Evolutionary conservation across 2,329 filamentous ascomycete genomes (phyloP), one percentile per base, ranked within the genome.

Genomic region (Diaporthe capsici): DNA sequence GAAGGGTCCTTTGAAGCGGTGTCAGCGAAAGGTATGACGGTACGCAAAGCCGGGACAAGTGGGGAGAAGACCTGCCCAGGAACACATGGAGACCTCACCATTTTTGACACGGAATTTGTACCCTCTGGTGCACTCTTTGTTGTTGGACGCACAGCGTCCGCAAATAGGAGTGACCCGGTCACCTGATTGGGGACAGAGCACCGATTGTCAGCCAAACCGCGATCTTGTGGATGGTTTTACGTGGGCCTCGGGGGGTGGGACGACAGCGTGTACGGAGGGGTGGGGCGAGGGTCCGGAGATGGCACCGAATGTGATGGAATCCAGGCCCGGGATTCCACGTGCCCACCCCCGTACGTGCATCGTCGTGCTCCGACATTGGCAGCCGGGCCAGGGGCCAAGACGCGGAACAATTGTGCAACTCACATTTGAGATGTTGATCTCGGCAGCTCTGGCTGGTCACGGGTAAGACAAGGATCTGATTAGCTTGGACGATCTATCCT

Each of bases 391-490:
- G 13, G 22, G 34, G 47, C 65, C 65, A 53, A 39, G 31, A 39
- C 65, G 34, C 47, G 65, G 65, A 28, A 68, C 47, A 37, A 73
- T n/a, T 55, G 65, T 51, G 53, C 12, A 44, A 79, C 85, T 80
- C 71, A 86, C 87, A 88, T 82, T 85, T 87, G 22, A 88, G 79
- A 78, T 88, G 87, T 78, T 87, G 85, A 75, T 87, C 84, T 77
- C 87, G 85, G 80, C 87, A 88, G 63, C 84, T 86, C 78, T 86
- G 83, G 79, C 86, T 88, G 79, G 74, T 73, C 55, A 53, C 22
- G 28, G 57, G 71, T 61, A 37, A 63, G 71, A 53, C 71, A 72
- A 58, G 71, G 71, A 61, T 72, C 31, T 55, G 49, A 72, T 72
- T 60, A 72, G 70, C 57, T 71, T 57, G 34, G 65, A 70, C 25